Evolutionary conservation across 2,329 filamentous ascomycete genomes (phyloP).

Genomic region (Penicillium sp.): DNA sequence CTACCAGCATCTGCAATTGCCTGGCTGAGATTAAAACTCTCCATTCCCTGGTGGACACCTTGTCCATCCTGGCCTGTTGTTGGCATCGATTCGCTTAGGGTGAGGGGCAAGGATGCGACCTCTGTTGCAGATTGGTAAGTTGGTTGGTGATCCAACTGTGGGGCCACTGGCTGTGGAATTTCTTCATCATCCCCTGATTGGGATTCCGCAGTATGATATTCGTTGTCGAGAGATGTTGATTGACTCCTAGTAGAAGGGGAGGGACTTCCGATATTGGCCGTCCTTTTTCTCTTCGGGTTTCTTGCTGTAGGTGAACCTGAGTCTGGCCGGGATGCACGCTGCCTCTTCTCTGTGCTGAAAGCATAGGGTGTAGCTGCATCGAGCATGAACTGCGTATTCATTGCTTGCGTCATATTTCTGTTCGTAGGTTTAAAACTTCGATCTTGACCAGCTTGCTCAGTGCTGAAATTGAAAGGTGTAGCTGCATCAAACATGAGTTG

Average conservation of each 20-base stretch:
- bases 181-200: slow-evolving; percentile 3
- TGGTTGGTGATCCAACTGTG: neutral
- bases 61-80: slow-evolving; percentile 40
- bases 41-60: slow-evolving; percentile 27
- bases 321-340: slow-evolving; percentile 5
- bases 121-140: slow-evolving; percentile 12
- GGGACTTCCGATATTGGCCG: neutral
- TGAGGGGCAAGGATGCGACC: slow-evolving; percentile 29
- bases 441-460: slow-evolving; percentile 9
- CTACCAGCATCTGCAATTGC: slow-evolving; percentile 49
- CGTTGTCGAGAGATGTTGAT: slow-evolving; percentile 2
- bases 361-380: slow-evolving; percentile 43
- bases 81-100: slow-evolving; percentile 34
- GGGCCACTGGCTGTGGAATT: neutral
- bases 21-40: slow-evolving; percentile 46
- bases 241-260: neutral
- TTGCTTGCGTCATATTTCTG: slow-evolving; percentile 24
- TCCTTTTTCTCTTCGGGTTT: neutral
- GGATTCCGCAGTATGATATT: slow-evolving; percentile 10
- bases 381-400: slow-evolving; percentile 45
- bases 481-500: slow-evolving; percentile 44
- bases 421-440: slow-evolving; percentile 9
- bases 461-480: slow-evolving; percentile 42
- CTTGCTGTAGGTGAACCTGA: slow-evolving; percentile 1
- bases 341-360: slow-evolving; percentile 35